Evolutionary conservation across 108 stramenopile genomes (phyloP).

Genomic region (Nitzschia putrida): DNA sequence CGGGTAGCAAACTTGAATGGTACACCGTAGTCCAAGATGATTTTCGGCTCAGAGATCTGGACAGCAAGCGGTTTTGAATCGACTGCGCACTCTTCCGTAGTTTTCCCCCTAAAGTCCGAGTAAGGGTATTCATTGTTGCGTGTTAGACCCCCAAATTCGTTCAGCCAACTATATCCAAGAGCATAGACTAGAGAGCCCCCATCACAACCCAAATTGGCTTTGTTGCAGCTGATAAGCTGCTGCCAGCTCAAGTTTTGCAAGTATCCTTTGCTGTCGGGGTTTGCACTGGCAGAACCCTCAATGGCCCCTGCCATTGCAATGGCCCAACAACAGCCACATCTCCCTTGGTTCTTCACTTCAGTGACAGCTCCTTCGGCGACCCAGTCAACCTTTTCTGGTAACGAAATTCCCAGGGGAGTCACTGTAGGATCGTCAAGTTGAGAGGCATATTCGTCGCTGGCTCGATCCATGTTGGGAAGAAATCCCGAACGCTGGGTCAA

Average conservation of each 20-base stretch:
- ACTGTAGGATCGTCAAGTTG: too few relatives aligned
- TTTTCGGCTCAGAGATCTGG: constrained; percentile 18
- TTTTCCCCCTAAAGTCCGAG: constrained; percentile 39
- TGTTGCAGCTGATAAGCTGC: constrained; percentile 78
- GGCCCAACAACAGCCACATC: constrained; percentile 92
- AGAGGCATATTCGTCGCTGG: not conserved
- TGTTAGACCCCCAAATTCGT: constrained; percentile 44
- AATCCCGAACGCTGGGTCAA: constrained; percentile 3
- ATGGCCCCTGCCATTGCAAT: constrained; percentile 85
- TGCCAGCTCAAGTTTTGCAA: constrained; percentile 66
- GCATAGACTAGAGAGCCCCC: constrained; percentile 72
- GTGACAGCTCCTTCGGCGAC: constrained; percentile 67
- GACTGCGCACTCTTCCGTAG: constrained; percentile 36
- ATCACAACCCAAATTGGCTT: constrained; percentile 72
- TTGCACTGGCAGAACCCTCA: constrained; percentile 60
- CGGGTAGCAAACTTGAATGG: constrained; percentile 43
- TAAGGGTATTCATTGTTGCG: constrained; percentile 44
- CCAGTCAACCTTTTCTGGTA: constrained; percentile 72
- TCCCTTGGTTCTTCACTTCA: constrained; percentile 66
- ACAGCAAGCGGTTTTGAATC: constrained; percentile 17
- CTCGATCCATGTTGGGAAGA: not conserved
- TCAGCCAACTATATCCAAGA: constrained; percentile 43
- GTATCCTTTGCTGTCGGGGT: constrained; percentile 17
- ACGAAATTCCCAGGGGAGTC: not conserved
- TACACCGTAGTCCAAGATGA: constrained; percentile 31